These are phyloP conservation scores for Schizochytrium sp. DNA, from an alignment of 108 stramenopile species.

Conservation along the genomic window DNA sequence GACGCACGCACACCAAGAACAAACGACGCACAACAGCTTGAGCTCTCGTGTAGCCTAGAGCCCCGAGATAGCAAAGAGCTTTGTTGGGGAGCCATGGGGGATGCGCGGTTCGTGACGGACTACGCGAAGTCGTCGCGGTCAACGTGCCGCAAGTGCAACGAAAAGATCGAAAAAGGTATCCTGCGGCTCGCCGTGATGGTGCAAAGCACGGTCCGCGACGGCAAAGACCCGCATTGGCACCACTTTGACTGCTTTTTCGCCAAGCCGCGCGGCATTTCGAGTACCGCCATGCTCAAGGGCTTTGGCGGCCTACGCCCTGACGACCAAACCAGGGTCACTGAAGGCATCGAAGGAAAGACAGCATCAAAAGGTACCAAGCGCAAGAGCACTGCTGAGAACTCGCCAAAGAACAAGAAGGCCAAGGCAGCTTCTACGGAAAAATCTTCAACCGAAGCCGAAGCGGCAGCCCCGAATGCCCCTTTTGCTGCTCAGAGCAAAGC, in stretches of 20 bases:
- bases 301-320: neutral
- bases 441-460: neutral
- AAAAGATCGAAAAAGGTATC: neutral
- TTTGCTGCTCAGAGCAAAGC: neutral
- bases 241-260: neutral
- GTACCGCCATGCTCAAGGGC: neutral
- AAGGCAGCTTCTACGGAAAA: neutral
- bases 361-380: too few species aligned
- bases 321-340: neutral
- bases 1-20: too few species aligned
- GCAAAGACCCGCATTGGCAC: conserved; percentile 10
- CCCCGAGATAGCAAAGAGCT: too few species aligned
- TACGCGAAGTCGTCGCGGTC: neutral
- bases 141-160: neutral
- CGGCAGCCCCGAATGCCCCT: neutral
- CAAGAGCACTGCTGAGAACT: too few species aligned
- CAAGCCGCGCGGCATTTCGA: neutral
- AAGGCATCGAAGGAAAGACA: neutral
- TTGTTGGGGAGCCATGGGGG: too few species aligned
- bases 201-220: neutral
- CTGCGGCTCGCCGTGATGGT: neutral
- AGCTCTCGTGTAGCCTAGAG: too few species aligned
- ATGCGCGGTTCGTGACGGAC: neutral
- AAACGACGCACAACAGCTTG: too few species aligned
- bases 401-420: neutral